Base-by-base conservation (phyloP, 257 asterid genomes). In the Ilex aquifolium region DNA sequence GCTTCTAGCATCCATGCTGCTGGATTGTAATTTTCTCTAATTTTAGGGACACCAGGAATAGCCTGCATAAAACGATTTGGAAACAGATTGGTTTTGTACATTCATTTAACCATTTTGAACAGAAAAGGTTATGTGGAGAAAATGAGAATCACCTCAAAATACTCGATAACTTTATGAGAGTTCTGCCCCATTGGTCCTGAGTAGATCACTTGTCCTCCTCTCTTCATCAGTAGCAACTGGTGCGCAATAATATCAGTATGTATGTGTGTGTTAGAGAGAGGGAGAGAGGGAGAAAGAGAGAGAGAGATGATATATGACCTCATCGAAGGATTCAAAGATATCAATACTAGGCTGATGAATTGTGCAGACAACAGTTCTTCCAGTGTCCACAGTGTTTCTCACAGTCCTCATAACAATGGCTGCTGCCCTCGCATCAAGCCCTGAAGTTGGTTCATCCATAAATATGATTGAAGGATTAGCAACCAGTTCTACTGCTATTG, bases 1-100 rank as follows among this genome's bases (percentile, higher is more conserved):
- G 74, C 95, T 79, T 87, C 95, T 12, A 90, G 83, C 97, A 87
- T 90, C 97, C 95, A 90, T 7, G 96, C 83, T 58, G 97, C 91
- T n/a, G 93, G 93, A 68, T 90, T 88, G 55, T 82, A 80, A 65
- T 90, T 88, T 65, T 83, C 93, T 76, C 74, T 82, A 56, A 90
- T 90, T 65, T 68, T 83, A 31, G 84, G 77, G 21, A 85, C 89
- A 57, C 91, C 88, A 6, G 87, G 75, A 51, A 87, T 68, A 29
- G 82, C 84, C 95, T 89, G 69, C 65, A 73, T 49, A 40, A 15
- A 14, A 55, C 54, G 60, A 27, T 1, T 59, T 36, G 42, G 5
- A 4, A 36, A 36, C 27, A 36, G 5, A 11, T 16, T 12, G 52
- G 21, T 54, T 65, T 58, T 27, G 32, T 60, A 11, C 32, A 14